Evolutionary conservation across 208 protist species (phyloP).

Genomic region (Crithidia fasciculata): DNA sequence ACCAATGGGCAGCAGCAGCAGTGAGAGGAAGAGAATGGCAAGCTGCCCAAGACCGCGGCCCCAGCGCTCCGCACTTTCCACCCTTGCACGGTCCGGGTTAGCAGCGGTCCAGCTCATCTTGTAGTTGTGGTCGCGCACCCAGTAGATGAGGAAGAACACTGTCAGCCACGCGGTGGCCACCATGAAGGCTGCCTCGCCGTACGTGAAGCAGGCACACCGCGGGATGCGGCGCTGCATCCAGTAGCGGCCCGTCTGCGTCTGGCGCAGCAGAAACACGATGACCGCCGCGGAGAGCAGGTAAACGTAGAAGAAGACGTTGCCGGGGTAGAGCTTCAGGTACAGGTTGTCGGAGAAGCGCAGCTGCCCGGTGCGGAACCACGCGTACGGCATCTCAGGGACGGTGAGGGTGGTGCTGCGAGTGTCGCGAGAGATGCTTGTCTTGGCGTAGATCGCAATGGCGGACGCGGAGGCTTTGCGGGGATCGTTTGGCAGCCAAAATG

Average conservation of each 20-base stretch:
- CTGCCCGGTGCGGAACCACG: conserved; percentile 47
- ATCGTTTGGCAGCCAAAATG: conserved; percentile 65
- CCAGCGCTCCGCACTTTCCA: conserved; percentile 40
- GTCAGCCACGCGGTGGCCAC: conserved; percentile 35
- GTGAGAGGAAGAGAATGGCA: conserved; percentile 57
- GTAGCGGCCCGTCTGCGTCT: conserved; percentile 19
- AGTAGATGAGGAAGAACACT: conserved; percentile 64
- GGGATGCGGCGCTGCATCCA: conserved; percentile 31
- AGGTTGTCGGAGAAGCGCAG: conserved; percentile 33
- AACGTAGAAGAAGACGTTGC: conserved; percentile 67
- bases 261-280: conserved; percentile 32
- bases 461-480: conserved; percentile 27
- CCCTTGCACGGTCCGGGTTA: neutral
- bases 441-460: conserved; percentile 36
- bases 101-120: conserved; percentile 22
- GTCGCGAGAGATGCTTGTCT: conserved; percentile 5
- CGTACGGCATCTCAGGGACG: conserved; percentile 50
- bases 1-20: conserved; percentile 59
- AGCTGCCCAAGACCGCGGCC: conserved; percentile 62
- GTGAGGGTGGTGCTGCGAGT: conserved; percentile 10
- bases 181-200: conserved; percentile 36
- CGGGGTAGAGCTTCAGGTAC: conserved; percentile 63
- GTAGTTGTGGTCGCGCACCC: conserved; percentile 72
- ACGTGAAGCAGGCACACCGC: conserved; percentile 22
- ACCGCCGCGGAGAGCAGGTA: conserved; percentile 45